Base-by-base conservation (phyloP, 139 green algal genomes). In the Diplosphaera chodatii region DNA sequence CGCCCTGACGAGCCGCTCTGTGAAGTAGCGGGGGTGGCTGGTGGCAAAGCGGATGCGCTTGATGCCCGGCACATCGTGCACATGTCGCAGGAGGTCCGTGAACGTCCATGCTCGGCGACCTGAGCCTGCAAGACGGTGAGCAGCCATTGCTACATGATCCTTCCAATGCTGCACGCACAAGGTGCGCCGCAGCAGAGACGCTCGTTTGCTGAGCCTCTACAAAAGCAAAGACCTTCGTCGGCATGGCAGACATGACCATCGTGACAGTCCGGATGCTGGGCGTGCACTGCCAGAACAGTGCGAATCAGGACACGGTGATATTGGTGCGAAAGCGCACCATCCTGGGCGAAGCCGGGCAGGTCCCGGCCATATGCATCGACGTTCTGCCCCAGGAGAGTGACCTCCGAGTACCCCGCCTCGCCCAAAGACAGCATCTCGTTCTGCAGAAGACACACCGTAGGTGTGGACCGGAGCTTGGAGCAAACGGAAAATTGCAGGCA, bases 351-450 rank as follows among this genome's bases (percentile, higher is more conserved):
- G 41, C 91, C 91, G 5, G 89, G 88, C 71, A 98, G 81, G 80
- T 97, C 91, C 0, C 92, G 83, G 21, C 93, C 94, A 72, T 98
- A 99, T 1, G 95, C 93, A 56, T 99, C 94, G 1, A 99, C 87
- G 77, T 99, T 99, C 80, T 99, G 94, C 5, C 90, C 91, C 69
- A 99, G 89, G 67, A 99, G 85, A 64, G 94, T 98, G 40, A 99
- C 93, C 86, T 99, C 94, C 81, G 90, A 93, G 84, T 97, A 97
- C 21, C 91, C 91, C 31, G 91, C 91, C 76, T 97, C 91, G 8
- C 89, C 92, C 31, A 97, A 75, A 1, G 81, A 73, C 67, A 87
- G 37, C 89, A 98, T 96, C 77, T 98, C 95, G 23, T 76, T 64
- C 73, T 78, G 73, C 64, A 48, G 6, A n/a, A n/a, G n/a, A n/a